A percentile compares a stretch with the other conserved stretches of the same genome.
phyloP scores from a whole-genome alignment of 306 rosid species.

The Cucumis cinereus region DNA sequence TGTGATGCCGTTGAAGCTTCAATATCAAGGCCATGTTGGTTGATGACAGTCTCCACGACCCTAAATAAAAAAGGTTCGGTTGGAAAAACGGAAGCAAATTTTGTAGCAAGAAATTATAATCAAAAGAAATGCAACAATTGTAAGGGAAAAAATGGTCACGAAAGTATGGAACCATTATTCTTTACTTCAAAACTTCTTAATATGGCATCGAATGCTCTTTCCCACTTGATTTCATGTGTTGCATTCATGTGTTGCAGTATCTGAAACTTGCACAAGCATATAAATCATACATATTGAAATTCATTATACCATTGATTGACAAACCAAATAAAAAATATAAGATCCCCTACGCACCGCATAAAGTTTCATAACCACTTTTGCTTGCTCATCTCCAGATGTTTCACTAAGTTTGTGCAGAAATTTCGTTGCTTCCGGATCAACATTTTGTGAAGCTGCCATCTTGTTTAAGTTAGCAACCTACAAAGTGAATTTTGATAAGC shows the following conservation, averaged over 20 bases:
- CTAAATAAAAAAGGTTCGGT: slow-evolving; percentile 31
- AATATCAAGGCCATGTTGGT: slow-evolving; percentile 90
- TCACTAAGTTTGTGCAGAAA: too few relatives aligned
- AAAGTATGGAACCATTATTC: slow-evolving; percentile 19
- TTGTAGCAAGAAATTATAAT: not conserved
- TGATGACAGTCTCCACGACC: slow-evolving; percentile 99
- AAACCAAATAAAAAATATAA: not conserved
- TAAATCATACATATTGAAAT: not conserved
- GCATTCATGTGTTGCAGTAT: slow-evolving; percentile 92
- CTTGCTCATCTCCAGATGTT: too few relatives aligned
- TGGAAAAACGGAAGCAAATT: not conserved
- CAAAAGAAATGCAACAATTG: not conserved
- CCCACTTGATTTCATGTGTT: slow-evolving; percentile 98
- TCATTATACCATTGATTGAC: slow-evolving; percentile 11
- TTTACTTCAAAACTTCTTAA: slow-evolving; percentile 92
- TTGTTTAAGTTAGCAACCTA: too few relatives aligned
- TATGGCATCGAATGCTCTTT: slow-evolving; percentile 98
- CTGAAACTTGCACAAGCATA: slow-evolving; percentile 34
- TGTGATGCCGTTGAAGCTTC: slow-evolving; percentile 91
- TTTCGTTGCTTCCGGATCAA: too few relatives aligned
- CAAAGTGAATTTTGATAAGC: too few relatives aligned
- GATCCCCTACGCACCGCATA: slow-evolving; percentile 47
- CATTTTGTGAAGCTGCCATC: too few relatives aligned
- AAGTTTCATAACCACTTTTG: slow-evolving; percentile 85
- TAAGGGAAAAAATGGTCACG: not conserved